phyloP scores from a whole-genome alignment of 306 rosid genomes.

The Abrus precatorius region DNA sequence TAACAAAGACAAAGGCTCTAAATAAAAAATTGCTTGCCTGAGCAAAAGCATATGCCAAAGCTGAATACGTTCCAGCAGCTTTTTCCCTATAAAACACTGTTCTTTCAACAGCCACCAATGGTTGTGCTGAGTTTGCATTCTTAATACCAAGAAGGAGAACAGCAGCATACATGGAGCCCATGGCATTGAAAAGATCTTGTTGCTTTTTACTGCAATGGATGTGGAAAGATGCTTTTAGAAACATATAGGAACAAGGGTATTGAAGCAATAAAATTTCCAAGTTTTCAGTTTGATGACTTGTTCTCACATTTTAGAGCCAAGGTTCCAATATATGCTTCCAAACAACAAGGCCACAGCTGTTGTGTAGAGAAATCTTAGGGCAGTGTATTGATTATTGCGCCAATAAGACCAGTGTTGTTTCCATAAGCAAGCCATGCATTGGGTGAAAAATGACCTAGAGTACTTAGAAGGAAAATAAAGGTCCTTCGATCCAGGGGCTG shows the following conservation, averaged over 20 bases:
- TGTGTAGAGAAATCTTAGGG: slow-evolving; percentile 53
- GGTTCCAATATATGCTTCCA: slow-evolving; percentile 61
- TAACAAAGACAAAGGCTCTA: neutral
- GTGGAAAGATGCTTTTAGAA: slow-evolving; percentile 1
- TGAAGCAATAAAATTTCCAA: neutral
- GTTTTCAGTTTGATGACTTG: neutral
- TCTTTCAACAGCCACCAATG: slow-evolving; percentile 56
- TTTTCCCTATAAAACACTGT: slow-evolving; percentile 64
- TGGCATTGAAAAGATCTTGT: slow-evolving; percentile 62
- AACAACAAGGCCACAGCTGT: slow-evolving; percentile 47
- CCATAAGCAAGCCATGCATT: slow-evolving; percentile 68
- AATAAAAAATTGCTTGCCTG: slow-evolving; percentile 47
- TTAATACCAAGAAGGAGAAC: slow-evolving; percentile 60
- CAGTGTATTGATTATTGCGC: slow-evolving; percentile 63
- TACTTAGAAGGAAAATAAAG: slow-evolving; percentile 55
- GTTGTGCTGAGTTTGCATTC: slow-evolving; percentile 54
- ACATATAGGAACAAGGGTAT: neutral
- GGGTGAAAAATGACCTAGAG: slow-evolving; percentile 53
- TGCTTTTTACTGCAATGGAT: slow-evolving; percentile 41
- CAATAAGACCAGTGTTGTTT: slow-evolving; percentile 68
- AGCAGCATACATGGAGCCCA: slow-evolving; percentile 63
- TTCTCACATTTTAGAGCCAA: slow-evolving; percentile 65
- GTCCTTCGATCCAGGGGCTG: slow-evolving; percentile 50
- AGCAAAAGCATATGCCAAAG: slow-evolving; percentile 60
- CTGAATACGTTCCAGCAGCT: slow-evolving; percentile 66